These are phyloP conservation scores for Trebouxia gelatinosa DNA, from an alignment of 163 green algal genomes.

Conservation along the genomic window DNA sequence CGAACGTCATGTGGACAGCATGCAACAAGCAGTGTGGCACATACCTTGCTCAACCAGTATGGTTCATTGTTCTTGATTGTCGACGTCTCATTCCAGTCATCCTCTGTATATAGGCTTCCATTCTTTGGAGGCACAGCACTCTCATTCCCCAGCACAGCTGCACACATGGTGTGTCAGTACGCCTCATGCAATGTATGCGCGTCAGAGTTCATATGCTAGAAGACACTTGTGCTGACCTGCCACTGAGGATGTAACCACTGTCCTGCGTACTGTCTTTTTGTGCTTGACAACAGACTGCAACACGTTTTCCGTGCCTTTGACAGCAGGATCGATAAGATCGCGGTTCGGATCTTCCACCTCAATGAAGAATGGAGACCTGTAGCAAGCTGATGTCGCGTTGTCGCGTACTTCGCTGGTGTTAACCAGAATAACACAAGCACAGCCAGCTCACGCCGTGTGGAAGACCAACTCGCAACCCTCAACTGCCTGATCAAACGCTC, in stretches of 20 bases:
- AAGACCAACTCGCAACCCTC: conserved; percentile 63
- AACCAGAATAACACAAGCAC: neutral
- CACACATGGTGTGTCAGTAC: neutral
- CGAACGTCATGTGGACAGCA: neutral
- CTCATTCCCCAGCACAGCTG: conserved; percentile 36
- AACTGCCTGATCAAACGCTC: conserved; percentile 55
- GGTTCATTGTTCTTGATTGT: conserved; percentile 59
- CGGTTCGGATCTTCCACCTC: conserved; percentile 43
- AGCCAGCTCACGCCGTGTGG: conserved; percentile 62
- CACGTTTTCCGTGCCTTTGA: conserved; percentile 72
- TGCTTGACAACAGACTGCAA: conserved; percentile 46
- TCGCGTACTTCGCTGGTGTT: neutral
- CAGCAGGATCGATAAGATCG: conserved; percentile 68
- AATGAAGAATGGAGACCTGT: conserved; percentile 40
- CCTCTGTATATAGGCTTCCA: conserved; percentile 60
- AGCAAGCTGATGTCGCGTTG: neutral
- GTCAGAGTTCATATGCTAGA: neutral
- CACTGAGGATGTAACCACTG: conserved; percentile 70
- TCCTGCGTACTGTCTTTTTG: conserved; percentile 43
- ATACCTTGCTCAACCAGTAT: conserved; percentile 79
- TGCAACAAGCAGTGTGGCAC: neutral
- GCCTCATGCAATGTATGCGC: neutral
- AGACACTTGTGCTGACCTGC: conserved; percentile 17
- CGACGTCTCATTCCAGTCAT: conserved; percentile 76
- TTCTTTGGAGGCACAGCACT: conserved; percentile 34